Evolutionary conservation across 176 grass and related monocot genomes (phyloP), one percentile per base, ranked within the genome.

Genomic region (Rhynchospora pubera): DNA sequence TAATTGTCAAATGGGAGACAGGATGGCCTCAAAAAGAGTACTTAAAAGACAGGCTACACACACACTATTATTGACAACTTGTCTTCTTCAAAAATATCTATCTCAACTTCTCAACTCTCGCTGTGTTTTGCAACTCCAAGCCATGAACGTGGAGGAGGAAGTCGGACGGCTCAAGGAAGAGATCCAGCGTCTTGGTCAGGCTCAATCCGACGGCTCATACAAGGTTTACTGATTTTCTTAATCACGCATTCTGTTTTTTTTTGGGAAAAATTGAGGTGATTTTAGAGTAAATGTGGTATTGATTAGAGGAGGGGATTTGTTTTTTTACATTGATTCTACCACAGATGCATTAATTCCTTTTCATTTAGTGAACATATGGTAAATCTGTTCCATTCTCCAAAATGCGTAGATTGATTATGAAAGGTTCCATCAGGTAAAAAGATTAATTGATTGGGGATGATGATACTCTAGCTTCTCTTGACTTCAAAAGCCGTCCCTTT

Each of bases 141-240:
- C 89, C 84, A 93, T 97, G 94, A 97, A 97, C 59, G 94, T 97
- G 19, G 94, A 97, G 79, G 94, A 97, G 87, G 94, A 97, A 86
- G 94, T 97, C 21, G 91, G 86, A 46, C 86, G 8, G 66, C 94
- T 97, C 85, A 91, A 86, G 83, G 94, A 94, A 82, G 94, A 97
- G 92, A 97, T 97, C 83, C 94, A 89, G 70, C 89, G 94, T 84
- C 89, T 97, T 7, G 94, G 94, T 1, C 71, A 91, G 84, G 81
- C 79, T 51, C 92, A 97, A 80, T 82, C 88, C 9, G 92, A 97
- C 32, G 94, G 94, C 62, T 94, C 94, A 50, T 91, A 89, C 87
- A 97, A 94, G 92, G 94, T 97, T 1, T 2, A 18, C 13, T 39
- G 90, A 87, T 97, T 6, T 2, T 23, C 24, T 46, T 64, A 14